A percentile compares a stretch with the other conserved stretches of the same genome.
phyloP scores from a whole-genome alignment of 2,329 filamentous ascomycete genomes.

The Helotiales sp. region DNA sequence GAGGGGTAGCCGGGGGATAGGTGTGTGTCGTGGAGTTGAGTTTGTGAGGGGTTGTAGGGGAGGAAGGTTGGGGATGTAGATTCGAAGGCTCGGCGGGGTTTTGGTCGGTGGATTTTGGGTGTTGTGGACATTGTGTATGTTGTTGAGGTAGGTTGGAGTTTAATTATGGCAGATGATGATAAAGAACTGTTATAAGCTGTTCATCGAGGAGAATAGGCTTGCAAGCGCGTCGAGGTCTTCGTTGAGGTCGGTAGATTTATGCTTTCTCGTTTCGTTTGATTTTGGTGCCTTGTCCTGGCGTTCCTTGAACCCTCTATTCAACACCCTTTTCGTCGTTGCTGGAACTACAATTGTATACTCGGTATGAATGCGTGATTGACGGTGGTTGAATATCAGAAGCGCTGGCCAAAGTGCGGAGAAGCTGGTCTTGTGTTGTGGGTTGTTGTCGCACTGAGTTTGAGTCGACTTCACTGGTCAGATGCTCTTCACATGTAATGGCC shows the following conservation, averaged over 20 bases:
- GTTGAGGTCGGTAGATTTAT: neutral
- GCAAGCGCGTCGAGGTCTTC: neutral
- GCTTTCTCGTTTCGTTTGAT: no score
- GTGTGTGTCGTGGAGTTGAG: conserved; percentile 50
- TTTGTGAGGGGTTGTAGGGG: no score
- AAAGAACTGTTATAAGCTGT: neutral
- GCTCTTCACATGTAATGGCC: conserved; percentile 6
- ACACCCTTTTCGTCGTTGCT: neutral
- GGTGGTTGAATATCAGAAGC: neutral
- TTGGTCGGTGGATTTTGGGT: conserved; percentile 64
- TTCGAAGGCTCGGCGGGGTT: conserved; percentile 71
- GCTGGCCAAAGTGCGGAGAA: neutral
- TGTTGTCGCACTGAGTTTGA: neutral
- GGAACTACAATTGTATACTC: neutral
- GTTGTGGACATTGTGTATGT: conserved; percentile 8
- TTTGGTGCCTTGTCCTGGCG: no score
- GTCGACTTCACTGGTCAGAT: conserved; percentile 4
- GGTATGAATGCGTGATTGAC: neutral
- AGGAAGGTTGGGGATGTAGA: neutral
- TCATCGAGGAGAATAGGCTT: neutral
- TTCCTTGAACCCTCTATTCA: no score
- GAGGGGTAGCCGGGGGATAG: conserved; percentile 56
- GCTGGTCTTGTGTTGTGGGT: neutral
- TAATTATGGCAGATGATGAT: neutral
- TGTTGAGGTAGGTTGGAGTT: neutral